These are phyloP conservation scores for Microdochium trichocladiopsis DNA, from an alignment of 2,329 filamentous ascomycete genomes.

Conservation along the genomic window DNA sequence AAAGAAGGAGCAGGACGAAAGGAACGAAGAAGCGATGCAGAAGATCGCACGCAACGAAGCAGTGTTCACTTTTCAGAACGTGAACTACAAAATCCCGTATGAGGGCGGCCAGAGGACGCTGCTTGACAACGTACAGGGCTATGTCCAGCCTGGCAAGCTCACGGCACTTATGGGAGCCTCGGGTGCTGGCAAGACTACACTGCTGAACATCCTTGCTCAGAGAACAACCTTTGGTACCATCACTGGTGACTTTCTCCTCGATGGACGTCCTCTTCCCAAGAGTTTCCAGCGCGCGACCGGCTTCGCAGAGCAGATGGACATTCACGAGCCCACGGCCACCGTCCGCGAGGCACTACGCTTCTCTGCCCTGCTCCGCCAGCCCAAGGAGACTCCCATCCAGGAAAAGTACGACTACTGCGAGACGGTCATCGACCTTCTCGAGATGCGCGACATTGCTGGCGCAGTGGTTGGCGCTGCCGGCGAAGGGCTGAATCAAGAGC, in stretches of 20 bases:
- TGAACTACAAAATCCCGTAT: slow-evolving; percentile 41
- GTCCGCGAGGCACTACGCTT: slow-evolving; percentile 61
- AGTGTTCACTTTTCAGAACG: slow-evolving; percentile 44
- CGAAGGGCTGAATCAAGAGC: slow-evolving; percentile 53
- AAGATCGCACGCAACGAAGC: slow-evolving; percentile 55
- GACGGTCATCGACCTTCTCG: slow-evolving; percentile 59
- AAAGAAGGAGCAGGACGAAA: slow-evolving; percentile 8
- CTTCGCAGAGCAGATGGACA: slow-evolving; percentile 58
- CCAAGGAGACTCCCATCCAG: slow-evolving; percentile 42
- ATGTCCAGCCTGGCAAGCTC: slow-evolving; percentile 73
- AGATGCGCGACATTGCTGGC: slow-evolving; percentile 61
- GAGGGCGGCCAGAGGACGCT: slow-evolving; percentile 63
- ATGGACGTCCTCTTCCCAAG: slow-evolving; percentile 62
- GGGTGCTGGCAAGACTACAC: slow-evolving; percentile 21
- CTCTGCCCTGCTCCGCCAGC: slow-evolving; percentile 57
- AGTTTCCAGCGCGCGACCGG: slow-evolving; percentile 78
- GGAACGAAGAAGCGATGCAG: slow-evolving; percentile 25
- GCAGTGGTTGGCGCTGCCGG: slow-evolving; percentile 55
- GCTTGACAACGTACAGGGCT: slow-evolving; percentile 73
- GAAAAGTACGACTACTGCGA: slow-evolving; percentile 66
- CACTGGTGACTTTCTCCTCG: slow-evolving; percentile 71
- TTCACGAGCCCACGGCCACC: slow-evolving; percentile 60
- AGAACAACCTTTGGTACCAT: slow-evolving; percentile 71
- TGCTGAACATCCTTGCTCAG: slow-evolving; percentile 19
- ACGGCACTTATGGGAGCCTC: slow-evolving; percentile 69